Percentiles rank a stretch among this genome's conserved stretches.
Conservation (phyloP, 768 basidiomycete species). For the Rhizopogon rudus region DNA sequence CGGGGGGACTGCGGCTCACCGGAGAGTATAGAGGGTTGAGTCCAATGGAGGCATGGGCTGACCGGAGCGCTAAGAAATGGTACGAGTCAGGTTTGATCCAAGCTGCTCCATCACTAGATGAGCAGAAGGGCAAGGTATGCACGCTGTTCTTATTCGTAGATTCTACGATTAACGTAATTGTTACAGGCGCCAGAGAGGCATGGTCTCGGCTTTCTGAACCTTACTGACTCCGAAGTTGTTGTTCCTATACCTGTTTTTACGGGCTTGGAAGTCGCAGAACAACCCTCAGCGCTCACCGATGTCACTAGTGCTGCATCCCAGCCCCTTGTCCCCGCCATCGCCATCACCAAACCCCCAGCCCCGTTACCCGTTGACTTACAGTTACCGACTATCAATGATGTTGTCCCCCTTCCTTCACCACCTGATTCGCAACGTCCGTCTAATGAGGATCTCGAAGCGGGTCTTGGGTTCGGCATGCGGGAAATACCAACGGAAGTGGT, state of each 20-base stretch:
- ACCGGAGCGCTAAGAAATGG: slow-evolving; percentile 85
- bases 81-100: slow-evolving; percentile 70
- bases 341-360: slow-evolving; percentile 65
- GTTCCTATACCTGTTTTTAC: slow-evolving; percentile 61
- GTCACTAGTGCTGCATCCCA: slow-evolving; percentile 16
- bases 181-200: slow-evolving; percentile 38
- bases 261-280: slow-evolving; percentile 19
- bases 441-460: slow-evolving; percentile 35
- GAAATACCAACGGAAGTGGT: slow-evolving; percentile 19
- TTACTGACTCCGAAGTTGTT: slow-evolving; percentile 43
- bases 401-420: slow-evolving; percentile 40
- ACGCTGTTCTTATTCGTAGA: not conserved
- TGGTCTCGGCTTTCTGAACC: slow-evolving; percentile 39
- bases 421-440: slow-evolving; percentile 38
- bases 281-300: slow-evolving; percentile 17
- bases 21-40: slow-evolving; percentile 93
- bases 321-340: slow-evolving; percentile 44
- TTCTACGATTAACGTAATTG: slow-evolving; percentile 12
- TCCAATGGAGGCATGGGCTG: slow-evolving; percentile 91
- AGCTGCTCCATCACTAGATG: slow-evolving; percentile 34
- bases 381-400: slow-evolving; percentile 61
- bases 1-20: slow-evolving; percentile 65
- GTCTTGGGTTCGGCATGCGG: slow-evolving; percentile 35
- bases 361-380: slow-evolving; percentile 68
- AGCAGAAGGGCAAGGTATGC: slow-evolving; percentile 49